Evolutionary conservation across 306 rosid species (phyloP).

Genomic region (Cicer judaicum): DNA sequence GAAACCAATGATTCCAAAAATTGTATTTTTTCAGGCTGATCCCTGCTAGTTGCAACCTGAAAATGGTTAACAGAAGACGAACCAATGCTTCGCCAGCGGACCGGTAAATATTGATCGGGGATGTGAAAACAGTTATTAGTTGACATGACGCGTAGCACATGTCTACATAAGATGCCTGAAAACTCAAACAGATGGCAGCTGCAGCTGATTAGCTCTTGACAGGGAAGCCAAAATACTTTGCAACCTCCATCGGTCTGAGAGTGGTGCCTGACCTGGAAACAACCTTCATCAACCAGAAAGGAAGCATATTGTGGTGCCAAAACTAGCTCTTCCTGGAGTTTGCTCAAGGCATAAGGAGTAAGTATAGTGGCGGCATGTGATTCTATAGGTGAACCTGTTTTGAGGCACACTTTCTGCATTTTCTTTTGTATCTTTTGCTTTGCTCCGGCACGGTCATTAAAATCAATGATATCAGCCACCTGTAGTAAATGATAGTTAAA

Average conservation of each 20-base stretch:
- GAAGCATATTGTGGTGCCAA: slow-evolving; percentile 88
- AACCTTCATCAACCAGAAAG: slow-evolving; percentile 67
- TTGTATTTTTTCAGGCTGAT: slow-evolving; percentile 66
- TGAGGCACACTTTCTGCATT: slow-evolving; percentile 72
- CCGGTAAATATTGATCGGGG: slow-evolving; percentile 71
- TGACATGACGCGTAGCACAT: slow-evolving; percentile 78
- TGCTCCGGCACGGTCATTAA: slow-evolving; percentile 67
- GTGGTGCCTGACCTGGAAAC: slow-evolving; percentile 89
- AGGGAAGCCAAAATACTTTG: slow-evolving; percentile 78
- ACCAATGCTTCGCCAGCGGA: slow-evolving; percentile 63
- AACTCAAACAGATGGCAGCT: slow-evolving; percentile 76
- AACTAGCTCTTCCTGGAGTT: slow-evolving; percentile 87
- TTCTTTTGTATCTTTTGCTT: slow-evolving; percentile 78
- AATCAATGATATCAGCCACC: slow-evolving; percentile 71
- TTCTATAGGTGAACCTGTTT: slow-evolving; percentile 88
- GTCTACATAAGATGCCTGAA: slow-evolving; percentile 78
- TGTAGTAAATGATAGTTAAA: slow-evolving; percentile 41
- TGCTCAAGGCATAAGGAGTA: slow-evolving; percentile 75
- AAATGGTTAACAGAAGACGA: slow-evolving; percentile 55
- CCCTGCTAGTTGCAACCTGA: slow-evolving; percentile 51
- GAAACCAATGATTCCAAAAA: slow-evolving; percentile 71
- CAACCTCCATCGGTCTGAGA: slow-evolving; percentile 80
- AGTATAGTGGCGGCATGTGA: slow-evolving; percentile 82
- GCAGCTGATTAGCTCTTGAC: slow-evolving; percentile 86
- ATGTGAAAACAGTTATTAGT: slow-evolving; percentile 84